Evolutionary conservation across 495 filamentous ascomycete species (phyloP), one percentile per base, ranked within the genome.

Genomic region (Aeminium ludgeri): DNA sequence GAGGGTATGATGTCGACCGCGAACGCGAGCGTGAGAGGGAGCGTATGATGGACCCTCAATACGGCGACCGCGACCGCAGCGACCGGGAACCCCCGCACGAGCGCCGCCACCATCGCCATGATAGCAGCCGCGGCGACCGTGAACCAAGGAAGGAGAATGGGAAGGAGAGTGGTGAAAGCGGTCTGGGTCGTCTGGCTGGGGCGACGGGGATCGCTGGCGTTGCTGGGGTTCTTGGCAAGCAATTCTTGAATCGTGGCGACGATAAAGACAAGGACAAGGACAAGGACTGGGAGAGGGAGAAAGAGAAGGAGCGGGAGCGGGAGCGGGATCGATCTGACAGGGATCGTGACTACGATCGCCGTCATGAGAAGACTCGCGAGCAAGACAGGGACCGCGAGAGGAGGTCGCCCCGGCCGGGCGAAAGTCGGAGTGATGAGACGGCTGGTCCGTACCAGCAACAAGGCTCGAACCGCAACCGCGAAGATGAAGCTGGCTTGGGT

Each of bases 41-140:
- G 25, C 33, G 49, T 23, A 44, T 48, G 23, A 41, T 39, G 38
- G 41, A 47, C 16, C 48, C 40, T 15, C 36, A 34, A 44, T 3
- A n/a, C 31, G 7, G 50, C 49, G 5, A n/a, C n/a, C n/a, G n/a
- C n/a, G n/a, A n/a, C n/a, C n/a, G n/a, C n/a, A n/a, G n/a, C n/a
- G 50, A 52, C 4, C 39, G 55, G 15, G 55, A 58, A 8, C 45
- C 52, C 30, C 54, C 51, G 10, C 43, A 48, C 20, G 47, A 55
- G 16, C 20, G 36, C n/a, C 51, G 54, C 34, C 27, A 33, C 10
- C 34, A 43, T 11, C 41, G 46, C 5, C 40, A 29, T 19, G 40
- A 48, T 11, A 35, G 33, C 6, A 17, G 10, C 25, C 4, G 17
- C 19, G n/a, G 42, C 10, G 44, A 53, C 23, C 34, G 45, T 20